Evolutionary conservation across 106 monocot genomes (phyloP), one percentile per base, ranked within the genome.

Genomic region (Platanthera guangdongensis): DNA sequence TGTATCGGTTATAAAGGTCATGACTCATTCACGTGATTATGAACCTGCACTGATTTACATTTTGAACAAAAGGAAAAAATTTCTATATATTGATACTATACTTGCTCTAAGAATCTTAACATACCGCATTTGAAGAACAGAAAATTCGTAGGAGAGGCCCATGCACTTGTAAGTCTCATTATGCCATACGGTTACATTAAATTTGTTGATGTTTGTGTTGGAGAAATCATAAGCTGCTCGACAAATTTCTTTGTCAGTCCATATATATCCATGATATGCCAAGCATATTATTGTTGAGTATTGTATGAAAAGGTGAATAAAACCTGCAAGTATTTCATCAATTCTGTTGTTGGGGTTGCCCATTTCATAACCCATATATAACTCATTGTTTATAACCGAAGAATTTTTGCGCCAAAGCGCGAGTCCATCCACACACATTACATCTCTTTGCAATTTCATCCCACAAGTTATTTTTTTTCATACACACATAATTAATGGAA

Each of bases 291-390:
- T 19, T 19, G 5, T 4, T 65, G 32, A 30, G 12, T 9, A 0
- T 11, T 10, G 30, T 30, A 32, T 65, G 13, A 64, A 65, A 39
- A 65, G 32, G 4, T 65, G 65, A 77, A 57, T n/a, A 3, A 73
- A 45, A 92, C 92, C 92, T 83, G 81, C 49, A 53, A 83, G 39
- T n/a, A 85, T 72, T 65, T 87, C 92, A 76, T 92, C 89, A 51
- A 71, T 72, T 12, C 68, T 78, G 28, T 64, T 75, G 9, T 83
- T 46, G 19, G 45, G 14, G 55, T 89, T 92, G n/a, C 81, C 81
- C 75, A 72, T 32, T 51, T 73, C 46, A 47, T 83, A 85, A 16
- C 90, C 86, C 53, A 79, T 80, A 65, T 68, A 90, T 16, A 87
- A 45, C 78, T 85, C 92, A 59, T 80, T 78, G 85, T 92, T 92